These are phyloP conservation scores for Trametes sanguinea DNA, from an alignment of 768 basidiomycete genomes.

Conservation along the genomic window DNA sequence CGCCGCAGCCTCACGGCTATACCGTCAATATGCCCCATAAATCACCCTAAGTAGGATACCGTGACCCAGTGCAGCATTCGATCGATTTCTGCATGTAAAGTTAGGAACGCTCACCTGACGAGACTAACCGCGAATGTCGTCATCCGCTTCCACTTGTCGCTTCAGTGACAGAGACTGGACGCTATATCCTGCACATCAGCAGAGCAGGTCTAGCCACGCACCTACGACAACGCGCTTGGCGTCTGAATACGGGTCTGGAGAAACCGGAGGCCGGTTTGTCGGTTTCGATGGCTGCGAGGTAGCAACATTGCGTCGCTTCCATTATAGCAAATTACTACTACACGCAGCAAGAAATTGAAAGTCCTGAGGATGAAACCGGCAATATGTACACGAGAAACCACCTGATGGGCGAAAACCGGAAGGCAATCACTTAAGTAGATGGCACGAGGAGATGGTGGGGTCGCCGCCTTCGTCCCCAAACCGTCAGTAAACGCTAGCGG, in stretches of 20 bases:
- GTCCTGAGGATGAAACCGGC: neutral
- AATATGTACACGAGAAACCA: neutral
- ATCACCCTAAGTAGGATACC: neutral
- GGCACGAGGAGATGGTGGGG: neutral
- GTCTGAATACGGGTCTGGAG: neutral
- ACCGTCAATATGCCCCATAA: neutral
- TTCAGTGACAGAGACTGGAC: too few species aligned
- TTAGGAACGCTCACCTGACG: constrained; percentile 7
- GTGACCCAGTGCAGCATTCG: constrained; percentile 9
- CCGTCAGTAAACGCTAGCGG: neutral
- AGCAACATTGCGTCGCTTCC: neutral
- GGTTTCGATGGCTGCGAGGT: neutral
- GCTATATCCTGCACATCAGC: too few species aligned
- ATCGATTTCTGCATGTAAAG: neutral
- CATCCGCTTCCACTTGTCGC: neutral
- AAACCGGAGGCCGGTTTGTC: neutral
- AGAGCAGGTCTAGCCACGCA: too few species aligned
- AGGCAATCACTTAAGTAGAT: neutral
- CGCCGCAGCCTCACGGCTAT: too few species aligned
- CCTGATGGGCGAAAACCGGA: constrained; percentile 3
- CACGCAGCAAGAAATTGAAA: neutral
- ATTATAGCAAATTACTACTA: constrained; percentile 6
- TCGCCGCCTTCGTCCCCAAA: neutral
- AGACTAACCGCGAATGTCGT: neutral
- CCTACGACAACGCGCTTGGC: neutral